phyloP scores from a whole-genome alignment of 768 basidiomycete genomes.

The Tylopilus balloui region DNA sequence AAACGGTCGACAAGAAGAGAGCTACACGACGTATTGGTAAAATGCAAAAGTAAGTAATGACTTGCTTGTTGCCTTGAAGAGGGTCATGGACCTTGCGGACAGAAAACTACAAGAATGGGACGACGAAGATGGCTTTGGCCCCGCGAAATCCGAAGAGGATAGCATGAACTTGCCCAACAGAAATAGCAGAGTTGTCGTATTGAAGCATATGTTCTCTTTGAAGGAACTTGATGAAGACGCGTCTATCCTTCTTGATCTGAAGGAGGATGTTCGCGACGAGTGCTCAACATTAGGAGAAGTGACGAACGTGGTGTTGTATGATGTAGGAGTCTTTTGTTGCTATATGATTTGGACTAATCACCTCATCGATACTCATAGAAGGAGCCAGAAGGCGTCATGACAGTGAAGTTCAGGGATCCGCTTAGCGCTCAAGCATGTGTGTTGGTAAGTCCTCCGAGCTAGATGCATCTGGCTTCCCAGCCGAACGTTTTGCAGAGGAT shows the following conservation, averaged over 20 bases:
- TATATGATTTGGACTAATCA: slow-evolving; percentile 1
- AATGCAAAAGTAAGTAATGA: slow-evolving; percentile 68
- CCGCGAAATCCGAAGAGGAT: slow-evolving; percentile 55
- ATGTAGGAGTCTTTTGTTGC: slow-evolving; percentile 52
- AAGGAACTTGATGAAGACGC: slow-evolving; percentile 83
- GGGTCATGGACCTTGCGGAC: not conserved
- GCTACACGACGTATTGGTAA: slow-evolving; percentile 71
- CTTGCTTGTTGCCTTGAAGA: not conserved
- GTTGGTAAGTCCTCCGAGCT: slow-evolving; percentile 47
- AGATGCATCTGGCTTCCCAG: not conserved
- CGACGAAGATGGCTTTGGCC: slow-evolving; percentile 89
- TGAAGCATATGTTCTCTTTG: slow-evolving; percentile 93
- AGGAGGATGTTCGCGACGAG: slow-evolving; percentile 95
- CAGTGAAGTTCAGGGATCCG: slow-evolving; percentile 91
- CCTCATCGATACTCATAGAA: slow-evolving; percentile 45
- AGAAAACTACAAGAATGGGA: slow-evolving; percentile 95
- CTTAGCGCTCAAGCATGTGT: slow-evolving; percentile 93
- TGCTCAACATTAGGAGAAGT: slow-evolving; percentile 88
- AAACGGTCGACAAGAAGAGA: slow-evolving; percentile 74
- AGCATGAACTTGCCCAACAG: slow-evolving; percentile 42
- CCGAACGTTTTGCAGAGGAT: slow-evolving; percentile 63
- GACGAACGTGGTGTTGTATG: slow-evolving; percentile 91
- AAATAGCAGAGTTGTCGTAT: slow-evolving; percentile 77
- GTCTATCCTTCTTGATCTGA: slow-evolving; percentile 82
- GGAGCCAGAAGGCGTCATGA: slow-evolving; percentile 92